Evolutionary conservation across 345 rosid genomes (phyloP), one percentile per base, ranked within the genome.

Genomic region (Citrus reticulata): DNA sequence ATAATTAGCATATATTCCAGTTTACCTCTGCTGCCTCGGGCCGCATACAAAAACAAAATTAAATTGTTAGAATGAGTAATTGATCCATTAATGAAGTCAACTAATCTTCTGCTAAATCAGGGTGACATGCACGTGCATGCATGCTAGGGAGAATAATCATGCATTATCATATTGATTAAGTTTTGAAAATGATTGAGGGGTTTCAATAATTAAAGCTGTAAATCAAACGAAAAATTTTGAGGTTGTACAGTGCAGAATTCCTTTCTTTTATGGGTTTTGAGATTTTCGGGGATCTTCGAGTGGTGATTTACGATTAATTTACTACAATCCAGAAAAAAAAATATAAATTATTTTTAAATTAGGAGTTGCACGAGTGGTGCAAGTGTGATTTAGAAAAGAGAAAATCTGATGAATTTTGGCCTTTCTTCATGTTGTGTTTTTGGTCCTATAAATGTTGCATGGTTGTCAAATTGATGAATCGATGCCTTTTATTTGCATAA

Each of bases 291-390:
- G 49, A 64, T 75, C 63, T 74, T 40, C 2, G 27, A 9, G 54
- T 40, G 77, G 69, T 61, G 39, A 30, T 25, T 25, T 72, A 9
- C 34, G 75, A 77, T 30, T 58, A 63, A 72, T 51, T 27, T 37
- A 49, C 76, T 71, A 73, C 69, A 71, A 82, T 77, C 79, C 72
- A 70, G 79, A 64, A 54, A 35, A 37, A 35, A 57, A 51, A 34
- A 49, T 29, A 54, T 32, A 40, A 78, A 77, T 32, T 35, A 72
- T 14, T 77, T 42, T 72, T 74, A 34, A 73, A 80, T 37, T 37
- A 40, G 22, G 68, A 55, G 88, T 85, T 89, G 92, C 97, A 91
- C 92, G 94, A 88, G 89, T 85, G 93, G 85, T 73, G 87, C 81
- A 8, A 69, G 46, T 64, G 70, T 73, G 46, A 61, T 75, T 30